Evolutionary conservation across 441 rosid species (phyloP).

Genomic region (Aleurites moluccanus): DNA sequence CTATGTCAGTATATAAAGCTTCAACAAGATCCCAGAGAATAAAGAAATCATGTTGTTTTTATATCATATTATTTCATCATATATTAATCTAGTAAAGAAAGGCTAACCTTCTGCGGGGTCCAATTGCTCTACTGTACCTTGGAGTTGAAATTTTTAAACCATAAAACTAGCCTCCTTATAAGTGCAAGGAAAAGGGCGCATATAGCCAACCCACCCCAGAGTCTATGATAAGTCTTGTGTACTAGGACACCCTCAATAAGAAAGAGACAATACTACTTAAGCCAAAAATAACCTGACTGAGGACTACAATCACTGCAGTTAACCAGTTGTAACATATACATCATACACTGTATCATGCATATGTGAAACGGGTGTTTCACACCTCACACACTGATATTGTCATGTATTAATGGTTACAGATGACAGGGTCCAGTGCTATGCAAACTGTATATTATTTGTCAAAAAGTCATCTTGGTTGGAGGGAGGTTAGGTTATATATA

Average conservation of each 20-base stretch:
- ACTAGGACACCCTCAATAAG: not conserved
- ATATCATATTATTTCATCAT: not conserved
- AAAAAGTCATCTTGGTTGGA: not conserved
- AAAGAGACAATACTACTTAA: not conserved
- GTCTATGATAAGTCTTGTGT: not conserved
- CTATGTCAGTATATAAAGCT: not conserved
- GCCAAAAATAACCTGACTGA: not conserved
- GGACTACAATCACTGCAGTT: not conserved
- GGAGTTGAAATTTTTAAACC: not conserved
- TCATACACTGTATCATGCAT: not conserved
- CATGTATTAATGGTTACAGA: not conserved
- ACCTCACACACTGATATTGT: not conserved
- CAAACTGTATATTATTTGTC: not conserved
- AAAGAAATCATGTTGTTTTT: not conserved
- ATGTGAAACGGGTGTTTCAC: not conserved
- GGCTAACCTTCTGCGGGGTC: not conserved
- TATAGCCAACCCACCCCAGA: not conserved
- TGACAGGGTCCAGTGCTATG: not conserved
- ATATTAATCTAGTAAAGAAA: not conserved
- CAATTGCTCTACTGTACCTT: not conserved
- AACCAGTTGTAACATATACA: not conserved
- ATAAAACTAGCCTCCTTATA: not conserved
- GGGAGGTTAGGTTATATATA: not conserved
- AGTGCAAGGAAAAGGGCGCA: not conserved
- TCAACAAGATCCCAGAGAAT: not conserved